Base-by-base conservation (phyloP, 1,284 basidiomycete species). In the Flammula alnicola region DNA sequence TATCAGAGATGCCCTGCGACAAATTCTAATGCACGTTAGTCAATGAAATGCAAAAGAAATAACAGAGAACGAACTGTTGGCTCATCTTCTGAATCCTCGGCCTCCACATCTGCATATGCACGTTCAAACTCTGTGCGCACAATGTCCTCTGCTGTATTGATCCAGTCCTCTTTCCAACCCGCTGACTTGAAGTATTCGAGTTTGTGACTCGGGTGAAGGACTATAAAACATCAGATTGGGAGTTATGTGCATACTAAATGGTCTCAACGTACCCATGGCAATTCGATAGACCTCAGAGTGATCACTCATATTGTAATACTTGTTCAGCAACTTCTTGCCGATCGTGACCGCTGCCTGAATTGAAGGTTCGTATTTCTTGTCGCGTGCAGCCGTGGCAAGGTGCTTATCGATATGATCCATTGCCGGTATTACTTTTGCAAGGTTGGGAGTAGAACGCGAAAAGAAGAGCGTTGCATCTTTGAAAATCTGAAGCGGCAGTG, bases 351-450 rank as follows among this genome's bases (percentile, higher is more conserved):
- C 6, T 5, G 16, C 10, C 5, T 14, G 26, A 26, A 41, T 41
- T 3, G 39, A 19, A 9, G 39, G 19, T 3, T n/a, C 16, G 6
- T 41, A 25, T 5, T 5, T 26, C 16, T 5, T 7, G 16, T 27
- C 23, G 9, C 7, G 4, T 4, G 39, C 37, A 8, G 30, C n/a
- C 11, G 37, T 51, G 4, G 51, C 41, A n/a, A 63, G 52, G 1
- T 30, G 6, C 8, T 47, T 10, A 29, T 60, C 52, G 11, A 64
- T 57, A 14, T 58, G 52, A 22, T 69, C 63, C 62, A 69, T 66
- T 0, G 60, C 62, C 8, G 64, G 66, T 30, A 70, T 70, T 0
- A 72, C 66, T 0, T 49, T 56, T 0, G 65, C 42, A 14, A 66
- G 45, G 35, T 59, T 62, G 1, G 62, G 60, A 2, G 57, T 62